Percentiles rank a stretch among this genome's conserved stretches.
phyloP scores from a whole-genome alignment of 805 yeast species.

The Hemisphaericaspora nanyangensis region DNA sequence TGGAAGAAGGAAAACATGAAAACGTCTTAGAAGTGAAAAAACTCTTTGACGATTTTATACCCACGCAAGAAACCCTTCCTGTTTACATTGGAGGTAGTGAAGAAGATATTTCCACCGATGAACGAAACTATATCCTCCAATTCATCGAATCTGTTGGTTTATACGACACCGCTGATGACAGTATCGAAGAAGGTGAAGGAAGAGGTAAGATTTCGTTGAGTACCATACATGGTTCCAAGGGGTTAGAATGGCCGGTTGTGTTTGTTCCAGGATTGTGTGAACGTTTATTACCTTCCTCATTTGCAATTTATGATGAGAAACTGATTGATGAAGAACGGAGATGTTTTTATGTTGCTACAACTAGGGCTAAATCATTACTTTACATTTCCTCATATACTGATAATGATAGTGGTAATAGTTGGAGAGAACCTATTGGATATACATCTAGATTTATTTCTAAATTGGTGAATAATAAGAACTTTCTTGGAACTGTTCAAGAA shows the following conservation, averaged over 20 bases:
- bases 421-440: constrained; percentile 15
- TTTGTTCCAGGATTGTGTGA: constrained; percentile 72
- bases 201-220: constrained; percentile 46
- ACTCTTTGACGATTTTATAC: constrained; percentile 33
- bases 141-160: constrained; percentile 33
- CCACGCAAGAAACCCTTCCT: constrained; percentile 22
- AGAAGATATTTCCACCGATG: constrained; percentile 10
- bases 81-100: constrained; percentile 11
- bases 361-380: constrained; percentile 67
- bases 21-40: constrained; percentile 39
- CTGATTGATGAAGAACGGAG: constrained; percentile 72
- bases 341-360: constrained; percentile 82
- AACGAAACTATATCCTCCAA: constrained; percentile 16
- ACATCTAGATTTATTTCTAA: constrained; percentile 27
- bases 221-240: constrained; percentile 91
- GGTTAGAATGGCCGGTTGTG: constrained; percentile 93
- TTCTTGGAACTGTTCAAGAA: constrained; percentile 10
- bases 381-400: constrained; percentile 38
- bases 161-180: constrained; percentile 24
- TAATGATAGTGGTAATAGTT: constrained; percentile 12
- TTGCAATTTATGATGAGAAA: constrained; percentile 35
- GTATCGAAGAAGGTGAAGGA: constrained; percentile 12
- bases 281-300: constrained; percentile 59
- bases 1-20: constrained; percentile 24
- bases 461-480: constrained; percentile 5